Base-by-base conservation (phyloP, 495 filamentous ascomycete genomes). In the Tuber indicum region DNA sequence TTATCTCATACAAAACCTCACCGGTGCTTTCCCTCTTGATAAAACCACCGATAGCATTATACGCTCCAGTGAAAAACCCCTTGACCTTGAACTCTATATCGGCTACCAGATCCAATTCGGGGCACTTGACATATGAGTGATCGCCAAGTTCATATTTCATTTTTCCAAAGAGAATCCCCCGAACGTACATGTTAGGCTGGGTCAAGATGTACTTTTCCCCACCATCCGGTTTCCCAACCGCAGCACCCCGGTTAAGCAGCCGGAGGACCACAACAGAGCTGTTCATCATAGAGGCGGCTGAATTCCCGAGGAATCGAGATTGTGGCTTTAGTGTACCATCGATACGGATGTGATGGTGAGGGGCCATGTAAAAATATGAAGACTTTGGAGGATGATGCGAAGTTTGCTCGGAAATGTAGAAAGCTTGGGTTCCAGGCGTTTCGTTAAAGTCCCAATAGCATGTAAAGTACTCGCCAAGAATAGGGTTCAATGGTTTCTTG, bases 61-160 rank as follows among this genome's bases (percentile, higher is more conserved):
- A 98, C 2, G 92, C 95, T 2, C 96, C 96, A 74, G 94, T 91
- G 81, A 98, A 95, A 87, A 96, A 99, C 8, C 96, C 96, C 85
- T 99, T 99, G 45, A 92, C 95, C 85, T 98, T 99, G 86, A 99
- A 99, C 78, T 99, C 96, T 75, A 99, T 91, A 83, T 98, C 96
- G 77, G 94, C 94, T n/a, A 89, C 87, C 21, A 98, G 86, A 66
- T 92, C 90, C 42, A 92, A 86, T 84, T 98, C 96, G 2, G 96
- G 92, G 84, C 95, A 99, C 76, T 90, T 89, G n/a, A 98, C 92
- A 80, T 91, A 93, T 85, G 94, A 96, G 86, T 97, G 94, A 84
- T 99, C 96, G 52, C 96, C 96, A 32, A 99, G 89, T 86, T 99
- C 96, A 85, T 98, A 99, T 85, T 97, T 98, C 96, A 99, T 98